Conservation (phyloP, 306 rosid species). For the Purshia tridentata region DNA sequence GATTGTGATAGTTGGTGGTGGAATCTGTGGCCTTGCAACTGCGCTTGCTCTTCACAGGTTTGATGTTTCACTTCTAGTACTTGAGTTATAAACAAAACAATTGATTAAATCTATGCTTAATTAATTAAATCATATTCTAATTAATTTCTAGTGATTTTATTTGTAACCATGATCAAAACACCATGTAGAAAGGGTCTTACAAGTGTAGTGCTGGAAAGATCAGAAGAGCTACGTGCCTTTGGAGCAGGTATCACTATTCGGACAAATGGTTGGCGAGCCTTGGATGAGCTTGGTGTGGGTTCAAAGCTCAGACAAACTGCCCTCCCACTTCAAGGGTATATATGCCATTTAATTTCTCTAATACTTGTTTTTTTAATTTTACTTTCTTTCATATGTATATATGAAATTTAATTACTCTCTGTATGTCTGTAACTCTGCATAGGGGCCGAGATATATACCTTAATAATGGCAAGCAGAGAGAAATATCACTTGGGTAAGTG, state of each 20-base stretch:
- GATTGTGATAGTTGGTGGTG: constrained; percentile 61
- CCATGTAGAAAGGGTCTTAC: constrained; percentile 38
- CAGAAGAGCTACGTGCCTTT: constrained; percentile 34
- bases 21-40: constrained; percentile 67
- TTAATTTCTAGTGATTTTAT: too few relatives aligned
- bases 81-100: too few relatives aligned
- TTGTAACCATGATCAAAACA: too few relatives aligned
- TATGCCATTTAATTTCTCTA: too few relatives aligned
- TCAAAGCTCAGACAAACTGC: constrained; percentile 43
- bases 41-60: constrained; percentile 70
- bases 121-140: too few relatives aligned
- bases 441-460: constrained; percentile 13
- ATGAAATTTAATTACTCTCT: too few relatives aligned
- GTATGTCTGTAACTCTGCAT: too few relatives aligned
- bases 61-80: neutral
- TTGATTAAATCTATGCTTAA: neutral
- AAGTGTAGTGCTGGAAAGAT: constrained; percentile 58
- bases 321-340: constrained; percentile 36
- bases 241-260: constrained; percentile 47
- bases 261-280: constrained; percentile 61
- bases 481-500: constrained; percentile 13
- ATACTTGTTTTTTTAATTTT: too few relatives aligned
- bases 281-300: constrained; percentile 55
- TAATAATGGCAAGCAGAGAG: constrained; percentile 18
- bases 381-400: too few relatives aligned